phyloP scores from a whole-genome alignment of 352 stramenopile genomes.

The Saprolegnia parasitica region DNA sequence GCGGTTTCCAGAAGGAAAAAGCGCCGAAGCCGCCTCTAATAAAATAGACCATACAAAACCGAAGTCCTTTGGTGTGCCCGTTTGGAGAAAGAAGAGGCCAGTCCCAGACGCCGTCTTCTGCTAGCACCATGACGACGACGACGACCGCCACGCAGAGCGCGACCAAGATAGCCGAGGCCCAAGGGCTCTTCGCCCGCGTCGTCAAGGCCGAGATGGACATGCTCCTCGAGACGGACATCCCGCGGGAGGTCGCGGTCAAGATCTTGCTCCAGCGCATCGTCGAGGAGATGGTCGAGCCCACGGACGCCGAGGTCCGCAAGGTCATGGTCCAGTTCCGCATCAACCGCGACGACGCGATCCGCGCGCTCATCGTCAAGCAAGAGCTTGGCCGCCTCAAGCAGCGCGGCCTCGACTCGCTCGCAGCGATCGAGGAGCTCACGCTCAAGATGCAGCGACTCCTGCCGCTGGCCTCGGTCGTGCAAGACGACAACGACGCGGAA shows the following conservation, averaged over 20 bases:
- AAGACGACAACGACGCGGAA: constrained; percentile 17
- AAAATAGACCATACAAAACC: background rate
- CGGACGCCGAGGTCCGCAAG: constrained; percentile 53
- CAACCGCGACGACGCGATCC: constrained; percentile 79
- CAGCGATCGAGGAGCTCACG: constrained; percentile 79
- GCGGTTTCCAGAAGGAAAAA: background rate
- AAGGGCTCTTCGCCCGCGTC: constrained; percentile 62
- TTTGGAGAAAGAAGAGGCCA: constrained; percentile 13
- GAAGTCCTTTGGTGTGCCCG: background rate
- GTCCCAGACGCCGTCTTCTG: background rate
- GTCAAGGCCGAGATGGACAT: constrained; percentile 78
- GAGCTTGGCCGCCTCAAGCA: constrained; percentile 72
- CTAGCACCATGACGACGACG: background rate
- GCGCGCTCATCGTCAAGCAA: constrained; percentile 82
- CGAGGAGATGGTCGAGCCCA: constrained; percentile 51
- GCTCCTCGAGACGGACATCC: constrained; percentile 46
- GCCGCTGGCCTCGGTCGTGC: constrained; percentile 6
- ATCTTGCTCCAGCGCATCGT: constrained; percentile 72
- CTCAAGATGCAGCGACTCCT: constrained; percentile 62
- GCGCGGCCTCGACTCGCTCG: constrained; percentile 72
- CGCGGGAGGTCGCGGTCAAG: constrained; percentile 69
- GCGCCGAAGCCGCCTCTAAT: background rate
- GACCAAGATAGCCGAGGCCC: constrained; percentile 48
- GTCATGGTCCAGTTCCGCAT: constrained; percentile 86
- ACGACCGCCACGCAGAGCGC: background rate